A percentile compares a stretch with the other conserved stretches of the same genome.
These are phyloP conservation scores for Castanea sativa DNA, from an alignment of 306 rosid species.

Conservation along the genomic window DNA sequence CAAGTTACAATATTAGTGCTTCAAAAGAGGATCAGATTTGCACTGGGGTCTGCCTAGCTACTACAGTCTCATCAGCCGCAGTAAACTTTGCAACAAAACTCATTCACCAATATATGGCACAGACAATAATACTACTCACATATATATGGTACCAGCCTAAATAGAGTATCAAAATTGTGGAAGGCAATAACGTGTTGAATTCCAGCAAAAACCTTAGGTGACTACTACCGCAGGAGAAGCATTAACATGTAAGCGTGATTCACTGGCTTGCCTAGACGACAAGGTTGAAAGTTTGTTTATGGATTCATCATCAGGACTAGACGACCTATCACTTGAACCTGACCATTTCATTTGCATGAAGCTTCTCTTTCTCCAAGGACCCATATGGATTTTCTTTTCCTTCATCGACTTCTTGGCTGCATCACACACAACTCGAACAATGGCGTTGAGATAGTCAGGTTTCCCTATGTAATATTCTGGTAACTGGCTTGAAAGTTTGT, in stretches of 20 bases:
- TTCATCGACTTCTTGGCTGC: constrained; percentile 69
- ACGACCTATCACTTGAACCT: constrained; percentile 8
- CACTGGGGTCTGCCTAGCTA: neutral
- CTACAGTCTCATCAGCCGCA: neutral
- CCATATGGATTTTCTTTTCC: constrained; percentile 62
- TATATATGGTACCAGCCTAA: neutral
- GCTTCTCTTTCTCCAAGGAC: constrained; percentile 57
- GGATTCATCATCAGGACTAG: constrained; percentile 1
- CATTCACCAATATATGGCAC: neutral
- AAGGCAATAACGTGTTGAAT: neutral
- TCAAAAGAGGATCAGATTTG: neutral
- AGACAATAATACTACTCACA: neutral
- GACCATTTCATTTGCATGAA: constrained; percentile 81
- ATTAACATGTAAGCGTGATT: constrained; percentile 22
- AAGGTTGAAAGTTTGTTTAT: neutral
- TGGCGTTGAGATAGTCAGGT: constrained; percentile 34
- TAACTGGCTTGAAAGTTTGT: constrained; percentile 5
- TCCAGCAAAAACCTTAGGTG: constrained; percentile 13
- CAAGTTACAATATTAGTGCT: too few species aligned
- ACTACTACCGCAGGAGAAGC: constrained; percentile 37
- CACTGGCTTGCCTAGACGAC: constrained; percentile 10
- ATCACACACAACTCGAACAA: constrained; percentile 44
- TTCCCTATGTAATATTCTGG: constrained; percentile 37
- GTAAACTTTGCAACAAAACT: neutral
- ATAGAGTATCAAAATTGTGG: neutral